A percentile compares a stretch with the other conserved stretches of the same genome.
These are phyloP conservation scores for Setaria viridis DNA, from an alignment of 202 grass and related monocot genomes.

Conservation along the genomic window DNA sequence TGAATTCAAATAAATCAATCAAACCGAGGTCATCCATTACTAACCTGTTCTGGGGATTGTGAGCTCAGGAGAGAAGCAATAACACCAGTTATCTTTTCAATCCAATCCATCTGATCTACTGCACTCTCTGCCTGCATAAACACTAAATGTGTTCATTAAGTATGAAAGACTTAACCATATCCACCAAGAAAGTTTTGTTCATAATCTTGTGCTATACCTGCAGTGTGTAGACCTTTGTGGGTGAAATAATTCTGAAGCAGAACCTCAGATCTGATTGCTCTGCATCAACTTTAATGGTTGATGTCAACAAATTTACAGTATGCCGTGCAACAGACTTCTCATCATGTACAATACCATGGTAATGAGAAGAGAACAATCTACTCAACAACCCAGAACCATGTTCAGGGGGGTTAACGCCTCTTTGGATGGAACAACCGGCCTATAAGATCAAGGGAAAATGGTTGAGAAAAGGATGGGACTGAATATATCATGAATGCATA, in stretches of 20 bases:
- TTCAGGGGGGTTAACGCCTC: constrained; percentile 57
- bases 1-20: constrained; percentile 31
- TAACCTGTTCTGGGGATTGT: constrained; percentile 86
- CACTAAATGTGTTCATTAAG: constrained; percentile 38
- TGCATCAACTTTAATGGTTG: constrained; percentile 92
- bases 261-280: constrained; percentile 96
- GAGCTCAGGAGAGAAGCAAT: constrained; percentile 91
- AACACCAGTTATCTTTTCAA: constrained; percentile 98
- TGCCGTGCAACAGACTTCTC: constrained; percentile 93
- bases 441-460: constrained; percentile 58
- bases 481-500: constrained; percentile 27
- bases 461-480: constrained; percentile 25
- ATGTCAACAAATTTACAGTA: constrained; percentile 96
- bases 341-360: constrained; percentile 84
- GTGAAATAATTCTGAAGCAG: constrained; percentile 98
- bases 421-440: constrained; percentile 68
- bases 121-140: constrained; percentile 91
- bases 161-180: constrained; percentile 27
- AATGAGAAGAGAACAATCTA: constrained; percentile 97
- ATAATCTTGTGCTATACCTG: constrained; percentile 69
- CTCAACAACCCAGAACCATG: constrained; percentile 94
- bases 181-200: constrained; percentile 21
- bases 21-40: constrained; percentile 21
- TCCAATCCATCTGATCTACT: constrained; percentile 97
- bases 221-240: constrained; percentile 88